Conservation (phyloP, 371 early-diverging fungal species). For the Apophysomyces trapeziformis region DNA sequence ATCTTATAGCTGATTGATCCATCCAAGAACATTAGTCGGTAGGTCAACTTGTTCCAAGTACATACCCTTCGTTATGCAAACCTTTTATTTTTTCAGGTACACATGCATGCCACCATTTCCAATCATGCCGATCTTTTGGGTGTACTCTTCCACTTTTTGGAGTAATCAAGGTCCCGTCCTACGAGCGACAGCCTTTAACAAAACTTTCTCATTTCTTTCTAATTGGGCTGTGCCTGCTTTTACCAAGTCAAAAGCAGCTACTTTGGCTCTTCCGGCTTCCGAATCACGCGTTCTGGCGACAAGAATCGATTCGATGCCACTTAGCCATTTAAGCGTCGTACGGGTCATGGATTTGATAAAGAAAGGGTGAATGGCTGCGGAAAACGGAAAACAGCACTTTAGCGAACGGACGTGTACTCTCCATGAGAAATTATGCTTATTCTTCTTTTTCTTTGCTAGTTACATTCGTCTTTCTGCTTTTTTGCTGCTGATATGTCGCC, state of each 20-base stretch:
- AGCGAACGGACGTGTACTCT: too few species aligned
- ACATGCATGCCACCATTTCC: constrained; percentile 69
- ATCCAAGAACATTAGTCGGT: background rate
- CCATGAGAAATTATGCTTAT: background rate
- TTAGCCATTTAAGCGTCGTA: constrained; percentile 16
- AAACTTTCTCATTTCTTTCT: background rate
- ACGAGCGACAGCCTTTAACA: background rate
- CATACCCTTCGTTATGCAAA: constrained; percentile 66
- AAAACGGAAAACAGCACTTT: background rate
- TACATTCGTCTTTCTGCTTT: background rate
- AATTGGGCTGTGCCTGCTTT: background rate
- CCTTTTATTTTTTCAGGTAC: constrained; percentile 59
- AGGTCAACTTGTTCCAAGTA: background rate
- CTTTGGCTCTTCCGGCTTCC: constrained; percentile 36
- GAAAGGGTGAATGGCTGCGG: constrained; percentile 20
- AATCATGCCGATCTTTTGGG: constrained; percentile 77
- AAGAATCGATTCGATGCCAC: constrained; percentile 18
- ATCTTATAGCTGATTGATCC: constrained; percentile 59
- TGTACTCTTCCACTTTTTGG: constrained; percentile 66
- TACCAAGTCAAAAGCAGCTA: constrained; percentile 87
- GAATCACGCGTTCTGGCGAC: constrained; percentile 15
- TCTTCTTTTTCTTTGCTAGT: too few species aligned
- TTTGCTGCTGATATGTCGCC: background rate
- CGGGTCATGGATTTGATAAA: constrained; percentile 13
- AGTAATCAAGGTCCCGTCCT: constrained; percentile 77